Percentiles rank a stretch among this genome's conserved stretches.
These are phyloP conservation scores for Ophiostoma montium DNA, from an alignment of 2,329 filamentous ascomycete species.

Conservation along the genomic window DNA sequence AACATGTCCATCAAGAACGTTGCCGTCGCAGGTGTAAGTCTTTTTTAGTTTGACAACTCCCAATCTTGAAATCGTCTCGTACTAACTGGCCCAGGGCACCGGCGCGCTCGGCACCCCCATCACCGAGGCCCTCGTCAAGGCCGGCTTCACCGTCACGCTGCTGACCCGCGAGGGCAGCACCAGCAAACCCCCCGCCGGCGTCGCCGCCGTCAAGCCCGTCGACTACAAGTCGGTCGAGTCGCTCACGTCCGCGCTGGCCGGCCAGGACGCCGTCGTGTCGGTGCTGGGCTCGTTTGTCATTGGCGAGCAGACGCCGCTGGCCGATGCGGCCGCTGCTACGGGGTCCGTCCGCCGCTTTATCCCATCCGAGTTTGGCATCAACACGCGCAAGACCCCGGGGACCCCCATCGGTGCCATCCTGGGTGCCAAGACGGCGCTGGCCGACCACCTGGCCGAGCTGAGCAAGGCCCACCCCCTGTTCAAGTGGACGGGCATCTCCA, in stretches of 20 bases:
- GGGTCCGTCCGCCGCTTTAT: conserved; percentile 17
- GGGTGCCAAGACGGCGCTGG: conserved; percentile 31
- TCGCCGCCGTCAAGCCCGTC: conserved; percentile 27
- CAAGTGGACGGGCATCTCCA: conserved; percentile 19
- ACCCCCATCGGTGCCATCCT: conserved; percentile 10
- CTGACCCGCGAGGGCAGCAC: conserved; percentile 32
- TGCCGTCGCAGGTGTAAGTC: conserved; percentile 23
- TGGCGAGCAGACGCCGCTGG: conserved; percentile 14
- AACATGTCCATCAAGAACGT: conserved; percentile 22
- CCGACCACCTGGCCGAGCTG: conserved; percentile 10
- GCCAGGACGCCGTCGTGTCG: conserved; percentile 38
- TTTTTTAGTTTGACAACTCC: too few species aligned
- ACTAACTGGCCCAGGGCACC: conserved; percentile 16
- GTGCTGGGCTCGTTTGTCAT: conserved; percentile 30
- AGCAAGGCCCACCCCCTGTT: conserved; percentile 9
- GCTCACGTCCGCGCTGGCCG: conserved; percentile 28
- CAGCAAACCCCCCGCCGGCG: conserved; percentile 20
- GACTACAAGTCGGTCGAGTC: conserved; percentile 28
- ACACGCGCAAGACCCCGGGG: conserved; percentile 12
- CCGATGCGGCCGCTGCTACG: conserved; percentile 14
- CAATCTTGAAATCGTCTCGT: background rate
- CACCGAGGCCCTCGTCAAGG: conserved; percentile 18
- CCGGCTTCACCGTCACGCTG: conserved; percentile 34
- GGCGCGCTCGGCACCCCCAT: conserved; percentile 21
- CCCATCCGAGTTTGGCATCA: conserved; percentile 18